These are phyloP conservation scores for Geotrichum armillariae DNA, from an alignment of 1,139 yeast genomes.

Conservation along the genomic window DNA sequence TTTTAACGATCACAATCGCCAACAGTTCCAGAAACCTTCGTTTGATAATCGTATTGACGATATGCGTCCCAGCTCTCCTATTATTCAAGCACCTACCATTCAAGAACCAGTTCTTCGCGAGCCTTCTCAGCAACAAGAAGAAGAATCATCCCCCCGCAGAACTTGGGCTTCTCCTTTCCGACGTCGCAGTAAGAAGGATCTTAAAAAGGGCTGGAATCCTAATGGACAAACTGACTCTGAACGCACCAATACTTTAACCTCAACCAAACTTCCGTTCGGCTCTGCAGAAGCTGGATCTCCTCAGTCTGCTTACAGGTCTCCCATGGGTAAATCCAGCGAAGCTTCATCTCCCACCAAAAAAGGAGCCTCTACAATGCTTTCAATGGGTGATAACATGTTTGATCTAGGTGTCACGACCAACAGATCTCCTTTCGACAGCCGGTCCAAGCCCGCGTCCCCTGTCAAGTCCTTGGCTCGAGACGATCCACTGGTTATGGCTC, in stretches of 20 bases:
- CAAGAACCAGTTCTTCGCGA: constrained; percentile 4
- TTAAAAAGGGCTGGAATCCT: constrained; percentile 31
- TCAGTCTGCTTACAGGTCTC: neutral
- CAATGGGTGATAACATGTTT: constrained; percentile 36
- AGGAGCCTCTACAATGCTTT: constrained; percentile 17
- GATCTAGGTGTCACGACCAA: constrained; percentile 34
- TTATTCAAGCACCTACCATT: constrained; percentile 9
- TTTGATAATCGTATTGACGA: constrained; percentile 16
- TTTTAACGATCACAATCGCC: neutral
- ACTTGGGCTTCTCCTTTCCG: constrained; percentile 46
- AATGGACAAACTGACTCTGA: constrained; percentile 21
- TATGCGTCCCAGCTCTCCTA: constrained; percentile 12
- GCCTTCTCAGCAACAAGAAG: constrained; percentile 17
- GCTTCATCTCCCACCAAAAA: constrained; percentile 24
- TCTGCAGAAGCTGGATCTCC: neutral
- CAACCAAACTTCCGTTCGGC: constrained; percentile 4
- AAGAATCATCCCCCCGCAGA: constrained; percentile 22
- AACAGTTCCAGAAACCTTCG: constrained; percentile 2
- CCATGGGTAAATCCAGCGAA: constrained; percentile 24
- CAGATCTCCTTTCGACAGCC: constrained; percentile 25
- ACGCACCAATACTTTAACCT: constrained; percentile 13
- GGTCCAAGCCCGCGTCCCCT: constrained; percentile 29
- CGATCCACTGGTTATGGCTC: constrained; percentile 56
- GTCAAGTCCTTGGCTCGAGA: constrained; percentile 33
- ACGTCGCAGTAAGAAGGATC: constrained; percentile 35